phyloP scores from a whole-genome alignment of 2,329 filamentous ascomycete species.

The Pseudogymnoascus sp. region DNA sequence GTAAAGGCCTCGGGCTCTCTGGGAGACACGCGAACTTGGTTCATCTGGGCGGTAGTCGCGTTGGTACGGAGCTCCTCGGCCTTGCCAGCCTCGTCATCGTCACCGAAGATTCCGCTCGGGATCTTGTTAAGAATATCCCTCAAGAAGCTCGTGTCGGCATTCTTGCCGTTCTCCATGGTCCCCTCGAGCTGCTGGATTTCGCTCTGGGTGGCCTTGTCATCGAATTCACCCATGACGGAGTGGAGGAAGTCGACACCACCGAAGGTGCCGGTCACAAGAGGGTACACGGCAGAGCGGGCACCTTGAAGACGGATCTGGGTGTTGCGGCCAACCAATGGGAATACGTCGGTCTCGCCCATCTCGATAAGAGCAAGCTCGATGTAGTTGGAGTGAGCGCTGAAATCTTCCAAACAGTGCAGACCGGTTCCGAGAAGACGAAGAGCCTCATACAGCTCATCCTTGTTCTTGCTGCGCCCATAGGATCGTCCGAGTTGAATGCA shows the following conservation, averaged over 20 bases:
- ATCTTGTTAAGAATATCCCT: constrained; percentile 75
- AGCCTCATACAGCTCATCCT: constrained; percentile 78
- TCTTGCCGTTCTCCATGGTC: constrained; percentile 58
- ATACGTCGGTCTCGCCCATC: constrained; percentile 69
- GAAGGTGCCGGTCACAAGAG: constrained; percentile 83
- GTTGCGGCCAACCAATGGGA: constrained; percentile 74
- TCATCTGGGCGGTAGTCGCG: constrained; percentile 64
- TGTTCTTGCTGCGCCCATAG: constrained; percentile 56
- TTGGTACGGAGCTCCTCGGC: constrained; percentile 73
- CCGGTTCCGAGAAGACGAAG: constrained; percentile 80
- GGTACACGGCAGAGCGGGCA: constrained; percentile 59
- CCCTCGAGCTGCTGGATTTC: constrained; percentile 84
- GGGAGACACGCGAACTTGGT: constrained; percentile 65
- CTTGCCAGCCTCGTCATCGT: constrained; percentile 63
- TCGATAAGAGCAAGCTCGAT: constrained; percentile 81
- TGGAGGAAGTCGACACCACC: constrained; percentile 92
- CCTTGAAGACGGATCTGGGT: constrained; percentile 65
- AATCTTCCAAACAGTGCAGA: constrained; percentile 87
- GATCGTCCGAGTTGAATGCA: constrained; percentile 73
- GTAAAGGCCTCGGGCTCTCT: constrained; percentile 79
- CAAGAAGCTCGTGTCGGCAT: constrained; percentile 63
- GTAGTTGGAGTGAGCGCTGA: constrained; percentile 90
- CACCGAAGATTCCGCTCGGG: constrained; percentile 70
- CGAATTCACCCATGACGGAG: constrained; percentile 70
- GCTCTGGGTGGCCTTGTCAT: constrained; percentile 83